Conservation (phyloP, 2,329 filamentous ascomycete species). For the Aspergillus melleus region DNA sequence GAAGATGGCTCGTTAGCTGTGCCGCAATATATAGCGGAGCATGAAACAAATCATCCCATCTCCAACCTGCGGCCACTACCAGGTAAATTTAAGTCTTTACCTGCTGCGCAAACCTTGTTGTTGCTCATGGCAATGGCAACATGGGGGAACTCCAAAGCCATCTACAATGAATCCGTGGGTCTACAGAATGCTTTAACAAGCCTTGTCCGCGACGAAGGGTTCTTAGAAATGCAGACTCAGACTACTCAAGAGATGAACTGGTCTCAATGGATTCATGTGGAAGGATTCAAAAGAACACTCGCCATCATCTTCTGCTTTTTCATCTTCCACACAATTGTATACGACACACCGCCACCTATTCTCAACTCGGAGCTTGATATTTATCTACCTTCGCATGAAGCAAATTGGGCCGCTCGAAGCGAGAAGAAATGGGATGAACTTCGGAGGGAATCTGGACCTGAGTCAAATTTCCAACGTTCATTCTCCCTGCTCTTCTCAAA, state of each 20-base stretch:
- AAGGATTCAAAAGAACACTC: background rate
- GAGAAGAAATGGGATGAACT: background rate
- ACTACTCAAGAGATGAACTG: background rate
- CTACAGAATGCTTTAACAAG: slow-evolving; percentile 1
- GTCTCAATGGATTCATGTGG: background rate
- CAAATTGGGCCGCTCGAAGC: background rate
- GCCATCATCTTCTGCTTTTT: slow-evolving; percentile 1
- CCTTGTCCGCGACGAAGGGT: background rate
- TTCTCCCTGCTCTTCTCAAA: background rate
- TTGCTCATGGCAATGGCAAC: slow-evolving; percentile 17
- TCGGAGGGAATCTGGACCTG: background rate
- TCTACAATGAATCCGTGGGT: slow-evolving; percentile 1
- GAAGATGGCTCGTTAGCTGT: too few relatives aligned
- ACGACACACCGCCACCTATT: background rate
- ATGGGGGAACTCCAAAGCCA: slow-evolving; percentile 2
- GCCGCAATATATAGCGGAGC: too few relatives aligned
- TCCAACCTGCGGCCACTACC: too few relatives aligned
- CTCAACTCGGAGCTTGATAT: background rate
- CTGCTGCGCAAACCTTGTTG: slow-evolving; percentile 12
- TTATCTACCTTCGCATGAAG: background rate
- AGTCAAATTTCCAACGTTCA: background rate
- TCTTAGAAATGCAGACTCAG: background rate
- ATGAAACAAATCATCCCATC: too few relatives aligned
- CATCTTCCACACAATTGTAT: slow-evolving; percentile 1
- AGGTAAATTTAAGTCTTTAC: too few relatives aligned